Conservation (phyloP, 2,329 filamentous ascomycete species). For the Fusarium mangiferae region DNA sequence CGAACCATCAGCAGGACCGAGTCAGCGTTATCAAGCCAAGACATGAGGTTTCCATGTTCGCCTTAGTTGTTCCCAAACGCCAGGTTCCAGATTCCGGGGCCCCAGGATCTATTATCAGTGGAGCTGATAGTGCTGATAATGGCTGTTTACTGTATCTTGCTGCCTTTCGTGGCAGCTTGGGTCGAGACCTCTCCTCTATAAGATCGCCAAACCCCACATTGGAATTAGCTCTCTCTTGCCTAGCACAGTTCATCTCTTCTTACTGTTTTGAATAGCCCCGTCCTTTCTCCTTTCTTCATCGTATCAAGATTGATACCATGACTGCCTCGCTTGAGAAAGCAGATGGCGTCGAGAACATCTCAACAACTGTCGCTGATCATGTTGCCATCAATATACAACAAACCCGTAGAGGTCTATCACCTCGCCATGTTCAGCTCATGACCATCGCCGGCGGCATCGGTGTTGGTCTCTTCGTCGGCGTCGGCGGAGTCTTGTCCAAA, state of each 20-base stretch:
- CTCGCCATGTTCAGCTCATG: background rate
- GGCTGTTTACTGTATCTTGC: background rate
- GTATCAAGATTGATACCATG: background rate
- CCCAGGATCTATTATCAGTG: background rate
- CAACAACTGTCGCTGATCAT: background rate
- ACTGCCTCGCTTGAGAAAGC: background rate
- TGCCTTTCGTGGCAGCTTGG: background rate
- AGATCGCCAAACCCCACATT: background rate
- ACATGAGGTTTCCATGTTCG: background rate
- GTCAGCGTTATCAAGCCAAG: background rate
- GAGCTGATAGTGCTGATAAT: background rate
- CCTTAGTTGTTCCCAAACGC: background rate
- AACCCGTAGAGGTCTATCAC: background rate
- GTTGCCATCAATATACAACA: background rate
- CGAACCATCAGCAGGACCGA: background rate
- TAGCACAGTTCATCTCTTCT: too few relatives aligned
- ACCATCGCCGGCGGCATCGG: background rate
- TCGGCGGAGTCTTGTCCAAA: background rate
- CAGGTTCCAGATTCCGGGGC: background rate
- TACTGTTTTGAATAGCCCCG: fast-evolving
- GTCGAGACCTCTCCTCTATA: background rate
- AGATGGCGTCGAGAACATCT: background rate
- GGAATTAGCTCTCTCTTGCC: background rate
- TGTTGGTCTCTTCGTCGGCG: background rate
- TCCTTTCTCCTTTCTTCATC: fast-evolving